Evolutionary conservation across 345 rosid genomes (phyloP).

Genomic region (Eutrema heterophyllum): DNA sequence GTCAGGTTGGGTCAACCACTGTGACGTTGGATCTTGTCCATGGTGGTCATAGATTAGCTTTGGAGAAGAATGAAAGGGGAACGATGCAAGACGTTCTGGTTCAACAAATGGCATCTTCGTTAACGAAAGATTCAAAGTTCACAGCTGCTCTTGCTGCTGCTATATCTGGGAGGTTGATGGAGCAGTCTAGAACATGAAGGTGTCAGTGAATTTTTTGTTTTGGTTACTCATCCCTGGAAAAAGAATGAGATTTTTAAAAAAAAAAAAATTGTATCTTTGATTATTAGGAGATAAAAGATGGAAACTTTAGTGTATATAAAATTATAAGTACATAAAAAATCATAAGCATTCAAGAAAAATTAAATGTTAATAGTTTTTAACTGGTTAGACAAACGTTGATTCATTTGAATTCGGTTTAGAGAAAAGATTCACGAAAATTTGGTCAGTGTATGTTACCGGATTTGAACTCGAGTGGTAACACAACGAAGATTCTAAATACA

Average conservation of each 20-base stretch:
- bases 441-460: no score
- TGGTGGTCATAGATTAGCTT: conserved; percentile 16
- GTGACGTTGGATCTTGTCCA: conserved; percentile 36
- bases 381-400: neutral
- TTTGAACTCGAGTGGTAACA: neutral
- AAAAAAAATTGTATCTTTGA: neutral
- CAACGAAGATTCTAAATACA: no score
- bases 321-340: neutral
- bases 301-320: conserved; percentile 22
- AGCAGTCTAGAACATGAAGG: conserved; percentile 31
- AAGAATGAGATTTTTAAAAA: neutral
- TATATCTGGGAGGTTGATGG: conserved; percentile 59
- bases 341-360: neutral
- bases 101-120: conserved; percentile 73
- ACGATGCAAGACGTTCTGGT: conserved; percentile 47
- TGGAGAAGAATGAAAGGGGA: conserved; percentile 34
- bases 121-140: conserved; percentile 74
- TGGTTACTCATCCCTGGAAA: neutral
- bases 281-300: conserved; percentile 5
- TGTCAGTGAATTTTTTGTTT: neutral
- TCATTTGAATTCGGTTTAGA: neutral
- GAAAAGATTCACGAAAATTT: no score
- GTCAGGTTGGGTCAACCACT: conserved; percentile 16
- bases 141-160: conserved; percentile 77
- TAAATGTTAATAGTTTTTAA: neutral